Base-by-base conservation (phyloP, 75 land plant genomes). In the Pinus albicaulis region DNA sequence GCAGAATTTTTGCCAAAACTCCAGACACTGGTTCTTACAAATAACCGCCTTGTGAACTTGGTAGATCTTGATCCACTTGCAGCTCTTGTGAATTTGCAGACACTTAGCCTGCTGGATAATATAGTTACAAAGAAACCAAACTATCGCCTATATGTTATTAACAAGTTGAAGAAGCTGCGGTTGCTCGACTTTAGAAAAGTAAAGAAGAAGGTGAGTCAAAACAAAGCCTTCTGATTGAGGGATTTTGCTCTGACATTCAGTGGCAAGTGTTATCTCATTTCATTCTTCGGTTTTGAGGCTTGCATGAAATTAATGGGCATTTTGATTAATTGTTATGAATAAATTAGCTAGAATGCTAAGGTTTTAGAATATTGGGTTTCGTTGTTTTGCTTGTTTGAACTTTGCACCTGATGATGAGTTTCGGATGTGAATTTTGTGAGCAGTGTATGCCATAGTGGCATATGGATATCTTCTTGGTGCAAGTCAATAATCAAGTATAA, bases 181-280 rank as follows among this genome's bases (percentile, higher is more conserved):
- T 65, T 97, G 65, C 92, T 97, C 19, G 99, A 97, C 82, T 97
- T 95, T 85, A 90, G 86, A 81, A 97, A 97, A 83, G 92, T 97
- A 53, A 97, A 95, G 80, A 78, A 76, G n/a, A 95, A 95, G 97
- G 98, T 92, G 74, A 77, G 82, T 74, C 72, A 53, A 17, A 68
- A 19, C 3, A 41, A n/a, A 20, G 20, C 1, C 23, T 68, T 68
- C 44, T 44, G 41, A 44, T 38, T 38, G 19, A 68, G 20, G 44
- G n/a, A 68, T 68, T 68, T 68, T 66, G 44, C 11, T 12, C 20
- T 17, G 70, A 36, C 36, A 36, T 66, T 66, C 48, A 36, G 3
- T 36, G 34, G 20, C 48, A 20, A 66, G 48, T 66, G 38, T 66
- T 15, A 4, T 19, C 44, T 12, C 44, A 68, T 68, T 20, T 15